These are phyloP conservation scores for Colletotrichum orchidophilum DNA, from an alignment of 2,329 filamentous ascomycete genomes.

Conservation along the genomic window DNA sequence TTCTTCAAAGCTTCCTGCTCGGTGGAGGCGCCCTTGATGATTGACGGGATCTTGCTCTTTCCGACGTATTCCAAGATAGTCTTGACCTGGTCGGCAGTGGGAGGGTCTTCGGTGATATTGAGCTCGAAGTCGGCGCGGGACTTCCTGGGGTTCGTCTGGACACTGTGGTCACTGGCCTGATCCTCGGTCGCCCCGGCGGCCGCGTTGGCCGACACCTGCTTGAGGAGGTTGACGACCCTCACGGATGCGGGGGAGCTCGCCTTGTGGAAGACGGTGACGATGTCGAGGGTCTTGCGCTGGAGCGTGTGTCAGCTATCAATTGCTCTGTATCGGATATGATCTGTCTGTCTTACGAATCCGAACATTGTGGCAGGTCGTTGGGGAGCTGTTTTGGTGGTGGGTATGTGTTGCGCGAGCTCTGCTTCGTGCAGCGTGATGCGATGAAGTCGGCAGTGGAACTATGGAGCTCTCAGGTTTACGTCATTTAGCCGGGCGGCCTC, in stretches of 20 bases:
- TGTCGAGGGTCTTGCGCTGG: constrained; percentile 84
- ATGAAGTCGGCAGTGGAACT: constrained; percentile 35
- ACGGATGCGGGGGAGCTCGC: constrained; percentile 77
- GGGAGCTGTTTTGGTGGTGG: constrained; percentile 16
- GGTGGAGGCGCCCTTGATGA: constrained; percentile 79
- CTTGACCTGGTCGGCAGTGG: constrained; percentile 83
- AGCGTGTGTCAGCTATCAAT: constrained; percentile 33
- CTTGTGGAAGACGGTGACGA: constrained; percentile 96
- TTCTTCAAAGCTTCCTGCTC: constrained; percentile 82
- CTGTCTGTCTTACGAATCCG: constrained; percentile 51
- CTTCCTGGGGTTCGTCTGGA: constrained; percentile 61
- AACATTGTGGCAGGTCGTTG: constrained; percentile 50
- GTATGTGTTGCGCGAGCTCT: constrained; percentile 8
- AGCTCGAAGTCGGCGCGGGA: constrained; percentile 81
- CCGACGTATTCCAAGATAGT: constrained; percentile 88
- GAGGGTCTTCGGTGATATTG: constrained; percentile 81
- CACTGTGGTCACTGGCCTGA: constrained; percentile 73
- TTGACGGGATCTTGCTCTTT: constrained; percentile 61
- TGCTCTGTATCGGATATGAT: neutral
- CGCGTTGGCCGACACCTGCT: constrained; percentile 79
- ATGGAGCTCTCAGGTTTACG: constrained; percentile 29
- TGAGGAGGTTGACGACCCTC: constrained; percentile 79
- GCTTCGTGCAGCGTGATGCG: constrained; percentile 17
- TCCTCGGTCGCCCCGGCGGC: constrained; percentile 75
- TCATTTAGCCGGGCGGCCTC: constrained; percentile 29